Evolutionary conservation across 768 basidiomycete species (phyloP).

Genomic region (Flagelloscypha sp.): DNA sequence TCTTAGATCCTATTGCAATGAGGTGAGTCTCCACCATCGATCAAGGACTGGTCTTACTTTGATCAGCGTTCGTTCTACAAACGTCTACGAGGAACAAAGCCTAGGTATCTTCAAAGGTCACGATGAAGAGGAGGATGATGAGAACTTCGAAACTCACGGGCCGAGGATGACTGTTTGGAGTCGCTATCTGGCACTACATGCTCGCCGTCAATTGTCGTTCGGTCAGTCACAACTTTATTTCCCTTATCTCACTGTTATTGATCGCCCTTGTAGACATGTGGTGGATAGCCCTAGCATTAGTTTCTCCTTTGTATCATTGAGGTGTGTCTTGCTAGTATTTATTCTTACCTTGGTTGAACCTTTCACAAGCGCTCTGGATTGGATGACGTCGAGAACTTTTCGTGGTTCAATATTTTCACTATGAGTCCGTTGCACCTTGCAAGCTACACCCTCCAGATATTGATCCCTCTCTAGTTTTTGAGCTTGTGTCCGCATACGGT

Average conservation of each 20-base stretch:
- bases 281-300: slow-evolving; percentile 83
- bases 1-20: slow-evolving; percentile 69
- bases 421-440: slow-evolving; percentile 42
- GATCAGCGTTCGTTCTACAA: slow-evolving; percentile 77
- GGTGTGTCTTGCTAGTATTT: slow-evolving; percentile 30
- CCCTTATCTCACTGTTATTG: neutral
- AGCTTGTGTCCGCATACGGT: slow-evolving; percentile 82
- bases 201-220: slow-evolving; percentile 83
- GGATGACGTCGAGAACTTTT: slow-evolving; percentile 38
- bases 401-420: slow-evolving; percentile 81
- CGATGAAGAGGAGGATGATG: slow-evolving; percentile 40
- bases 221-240: slow-evolving; percentile 36
- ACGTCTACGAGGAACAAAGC: slow-evolving; percentile 90
- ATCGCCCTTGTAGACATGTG: slow-evolving; percentile 81
- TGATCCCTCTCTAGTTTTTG: slow-evolving; percentile 52
- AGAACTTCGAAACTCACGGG: slow-evolving; percentile 35
- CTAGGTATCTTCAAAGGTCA: slow-evolving; percentile 65
- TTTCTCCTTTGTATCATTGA: slow-evolving; percentile 93
- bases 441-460: neutral
- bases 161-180: slow-evolving; percentile 62
- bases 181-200: slow-evolving; percentile 73
- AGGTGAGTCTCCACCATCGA: no score
- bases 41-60: neutral
- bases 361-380: slow-evolving; percentile 46
- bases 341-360: slow-evolving; percentile 1